phyloP scores from a whole-genome alignment of 2,329 filamentous ascomycete genomes.

The Scytalidium sp. region DNA sequence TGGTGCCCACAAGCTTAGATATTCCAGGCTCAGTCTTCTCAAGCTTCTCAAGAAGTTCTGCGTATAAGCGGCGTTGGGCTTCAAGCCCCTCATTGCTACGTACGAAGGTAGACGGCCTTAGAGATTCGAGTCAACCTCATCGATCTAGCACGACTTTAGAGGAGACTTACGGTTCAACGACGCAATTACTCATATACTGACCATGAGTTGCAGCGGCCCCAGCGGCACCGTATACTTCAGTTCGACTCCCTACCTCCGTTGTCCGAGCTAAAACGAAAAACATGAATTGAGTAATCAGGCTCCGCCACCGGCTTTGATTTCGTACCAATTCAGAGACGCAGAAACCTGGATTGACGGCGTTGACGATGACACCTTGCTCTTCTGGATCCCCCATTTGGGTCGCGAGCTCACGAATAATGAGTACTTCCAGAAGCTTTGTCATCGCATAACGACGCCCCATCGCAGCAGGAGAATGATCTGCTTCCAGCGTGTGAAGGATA shows the following conservation, averaged over 20 bases:
- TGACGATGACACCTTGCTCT: conserved; percentile 40
- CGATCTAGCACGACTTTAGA: neutral
- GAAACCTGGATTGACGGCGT: conserved; percentile 49
- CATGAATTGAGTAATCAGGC: conserved; percentile 19
- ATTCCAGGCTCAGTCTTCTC: conserved; percentile 38
- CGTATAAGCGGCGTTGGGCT: conserved; percentile 39
- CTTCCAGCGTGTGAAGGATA: conserved; percentile 10
- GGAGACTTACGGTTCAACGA: conserved; percentile 14
- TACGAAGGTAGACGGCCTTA: conserved; percentile 32
- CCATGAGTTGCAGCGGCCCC: conserved; percentile 40
- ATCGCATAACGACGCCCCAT: conserved; percentile 35
- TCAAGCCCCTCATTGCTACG: conserved; percentile 34
- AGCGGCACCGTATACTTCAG: conserved; percentile 31
- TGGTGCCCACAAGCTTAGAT: neutral
- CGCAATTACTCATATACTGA: conserved; percentile 38
- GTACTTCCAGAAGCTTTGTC: conserved; percentile 47
- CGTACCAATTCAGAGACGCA: conserved; percentile 46
- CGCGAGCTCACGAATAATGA: conserved; percentile 38
- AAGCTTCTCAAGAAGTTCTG: conserved; percentile 37
- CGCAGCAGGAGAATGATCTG: neutral
- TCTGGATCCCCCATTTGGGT: conserved; percentile 15
- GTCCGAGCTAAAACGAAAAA: conserved; percentile 36
- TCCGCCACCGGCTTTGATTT: conserved; percentile 19
- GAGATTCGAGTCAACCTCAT: conserved; percentile 2
- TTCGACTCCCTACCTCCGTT: conserved; percentile 46